Evolutionary conservation across 2,329 filamentous ascomycete species (phyloP), one percentile per base, ranked within the genome.

Genomic region (Cytospora paraplurivora): DNA sequence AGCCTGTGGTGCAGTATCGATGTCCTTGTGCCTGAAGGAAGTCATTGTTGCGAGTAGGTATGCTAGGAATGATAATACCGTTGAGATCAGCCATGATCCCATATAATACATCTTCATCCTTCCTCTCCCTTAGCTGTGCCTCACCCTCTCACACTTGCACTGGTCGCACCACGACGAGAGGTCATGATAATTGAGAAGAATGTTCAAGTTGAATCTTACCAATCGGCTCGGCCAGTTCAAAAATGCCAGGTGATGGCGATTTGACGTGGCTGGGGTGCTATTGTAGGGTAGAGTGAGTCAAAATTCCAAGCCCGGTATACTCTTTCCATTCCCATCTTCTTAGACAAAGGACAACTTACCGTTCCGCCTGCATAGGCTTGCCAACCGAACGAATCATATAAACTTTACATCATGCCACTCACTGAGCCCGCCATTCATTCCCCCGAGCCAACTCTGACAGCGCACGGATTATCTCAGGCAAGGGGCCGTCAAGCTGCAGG

Each of bases 281-380:
- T 19, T 27, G 58, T 50, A 17, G 44, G 27, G 19, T 11, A 27
- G 41, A 34, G 52, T 47, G 60, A 58, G 55, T 58, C 55, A 59
- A 51, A 58, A 35, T 50, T 10, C 38, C 50, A 17, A 27, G 50
- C 38, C 32, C 32, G 32, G 44, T n/a, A 21, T 37, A 38, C 32
- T 41, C 17, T 4, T 7, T 19, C 6, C 15, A 53, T 33, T 37
- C 41, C 50, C 32, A 32, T 12, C 27, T 49, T 12, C 34, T 55
- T 51, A 27, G 59, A 49, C n/a, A 47, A 47, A 1, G 17, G 33
- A 61, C 34, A 32, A 33, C 5, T 38, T 55, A 7, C 7, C 32
- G 21, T n/a, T 34, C 47, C 35, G n/a, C 41, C 1, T 51, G 44
- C 38, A 37, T 10, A 52, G 11, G n/a, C 52, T 51, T 27, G 17